These are phyloP conservation scores for Cyberlindnera mrakii DNA, from an alignment of 805 yeast genomes.

Conservation along the genomic window DNA sequence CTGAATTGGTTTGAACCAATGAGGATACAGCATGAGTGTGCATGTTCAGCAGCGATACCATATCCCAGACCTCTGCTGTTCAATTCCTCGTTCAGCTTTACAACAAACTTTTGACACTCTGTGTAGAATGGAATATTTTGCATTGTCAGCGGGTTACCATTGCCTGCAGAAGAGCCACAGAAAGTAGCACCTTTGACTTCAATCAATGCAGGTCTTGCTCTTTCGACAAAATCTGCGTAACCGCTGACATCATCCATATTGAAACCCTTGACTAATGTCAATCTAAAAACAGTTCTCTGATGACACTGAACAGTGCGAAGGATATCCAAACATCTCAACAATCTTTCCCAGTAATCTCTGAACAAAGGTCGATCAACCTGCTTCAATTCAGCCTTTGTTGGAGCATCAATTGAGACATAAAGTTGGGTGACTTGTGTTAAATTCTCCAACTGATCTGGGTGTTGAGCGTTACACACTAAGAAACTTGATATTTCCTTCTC, in stretches of 20 bases:
- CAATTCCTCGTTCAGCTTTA: conserved; percentile 53
- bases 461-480: conserved; percentile 93
- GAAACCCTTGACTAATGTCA: conserved; percentile 89
- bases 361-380: conserved; percentile 84
- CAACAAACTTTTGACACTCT: conserved; percentile 77
- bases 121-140: conserved; percentile 92
- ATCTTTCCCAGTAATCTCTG: conserved; percentile 89
- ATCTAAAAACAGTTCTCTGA: conserved; percentile 86
- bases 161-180: conserved; percentile 81
- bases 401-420: conserved; percentile 90
- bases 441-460: conserved; percentile 72
- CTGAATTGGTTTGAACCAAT: conserved; percentile 72
- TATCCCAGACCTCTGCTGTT: conserved; percentile 62
- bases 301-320: conserved; percentile 64
- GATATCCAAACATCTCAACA: conserved; percentile 74
- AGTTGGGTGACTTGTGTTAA: conserved; percentile 80
- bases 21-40: conserved; percentile 88
- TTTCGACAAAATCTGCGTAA: conserved; percentile 80
- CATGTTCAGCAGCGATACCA: conserved; percentile 90
- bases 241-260: conserved; percentile 75
- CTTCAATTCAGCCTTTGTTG: conserved; percentile 75
- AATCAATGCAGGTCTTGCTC: conserved; percentile 79
- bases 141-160: conserved; percentile 89
- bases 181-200: conserved; percentile 95
- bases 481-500: conserved; percentile 77